Conservation (phyloP, 2,329 filamentous ascomycete genomes). For the Xylariales sp. region DNA sequence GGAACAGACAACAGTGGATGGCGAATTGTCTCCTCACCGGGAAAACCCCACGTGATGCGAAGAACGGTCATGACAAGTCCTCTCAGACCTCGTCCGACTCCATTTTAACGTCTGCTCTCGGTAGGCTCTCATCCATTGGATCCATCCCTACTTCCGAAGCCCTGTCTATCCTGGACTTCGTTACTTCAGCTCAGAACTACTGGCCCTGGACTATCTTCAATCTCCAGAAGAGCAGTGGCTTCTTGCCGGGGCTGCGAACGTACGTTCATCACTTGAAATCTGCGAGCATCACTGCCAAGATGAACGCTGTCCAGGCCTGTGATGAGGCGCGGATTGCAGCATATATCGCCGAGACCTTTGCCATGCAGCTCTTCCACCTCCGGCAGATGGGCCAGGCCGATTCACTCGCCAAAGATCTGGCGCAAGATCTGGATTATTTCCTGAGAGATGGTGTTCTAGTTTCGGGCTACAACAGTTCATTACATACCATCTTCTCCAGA, state of each 20-base stretch:
- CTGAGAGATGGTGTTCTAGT: slow-evolving; percentile 72
- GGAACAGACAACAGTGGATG: slow-evolving; percentile 92
- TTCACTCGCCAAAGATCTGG: slow-evolving; percentile 63
- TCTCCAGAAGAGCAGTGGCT: slow-evolving; percentile 66
- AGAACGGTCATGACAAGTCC: slow-evolving; percentile 52
- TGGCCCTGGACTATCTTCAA: slow-evolving; percentile 93
- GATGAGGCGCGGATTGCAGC: slow-evolving; percentile 70
- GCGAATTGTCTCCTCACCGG: slow-evolving; percentile 89
- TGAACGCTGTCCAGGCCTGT: slow-evolving; percentile 52
- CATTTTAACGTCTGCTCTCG: slow-evolving; percentile 69
- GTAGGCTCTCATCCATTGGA: slow-evolving; percentile 62
- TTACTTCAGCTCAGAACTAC: slow-evolving; percentile 83
- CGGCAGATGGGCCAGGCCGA: slow-evolving; percentile 68
- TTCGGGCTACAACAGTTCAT: slow-evolving; percentile 78
- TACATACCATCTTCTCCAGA: slow-evolving; percentile 78
- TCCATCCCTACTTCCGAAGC: slow-evolving; percentile 61
- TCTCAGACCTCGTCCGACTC: slow-evolving; percentile 51
- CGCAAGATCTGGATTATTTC: slow-evolving; percentile 74
- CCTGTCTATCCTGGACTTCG: slow-evolving; percentile 77
- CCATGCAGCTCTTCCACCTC: slow-evolving; percentile 84
- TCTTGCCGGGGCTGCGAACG: slow-evolving; percentile 66
- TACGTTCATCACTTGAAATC: slow-evolving; percentile 61
- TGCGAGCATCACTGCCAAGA: slow-evolving; percentile 46
- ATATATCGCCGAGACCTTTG: slow-evolving; percentile 79
- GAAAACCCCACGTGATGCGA: slow-evolving; percentile 71